These are phyloP conservation scores for Fragaria nilgerrensis DNA, from an alignment of 306 rosid species.

Conservation along the genomic window DNA sequence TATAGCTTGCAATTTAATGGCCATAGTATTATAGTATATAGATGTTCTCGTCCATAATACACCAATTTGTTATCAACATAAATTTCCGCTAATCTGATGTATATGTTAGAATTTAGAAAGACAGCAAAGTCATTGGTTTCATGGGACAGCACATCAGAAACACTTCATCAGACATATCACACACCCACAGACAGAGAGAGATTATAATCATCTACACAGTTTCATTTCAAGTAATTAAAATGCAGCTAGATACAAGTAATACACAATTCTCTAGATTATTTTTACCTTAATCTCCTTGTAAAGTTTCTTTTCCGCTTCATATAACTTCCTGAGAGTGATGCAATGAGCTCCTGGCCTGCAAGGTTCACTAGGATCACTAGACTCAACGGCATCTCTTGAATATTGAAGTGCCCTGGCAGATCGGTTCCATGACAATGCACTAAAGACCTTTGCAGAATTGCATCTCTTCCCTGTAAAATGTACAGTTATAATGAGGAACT, in stretches of 20 bases:
- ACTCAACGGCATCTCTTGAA: constrained; percentile 44
- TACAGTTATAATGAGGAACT: constrained; percentile 13
- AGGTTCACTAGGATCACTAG: constrained; percentile 56
- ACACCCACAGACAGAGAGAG: background rate
- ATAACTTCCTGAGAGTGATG: constrained; percentile 66
- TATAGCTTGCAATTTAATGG: background rate
- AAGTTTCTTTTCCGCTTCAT: constrained; percentile 68
- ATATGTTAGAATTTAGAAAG: background rate
- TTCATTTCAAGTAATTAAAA: background rate
- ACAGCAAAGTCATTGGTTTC: background rate
- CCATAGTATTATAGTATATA: background rate
- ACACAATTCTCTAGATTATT: constrained; percentile 5
- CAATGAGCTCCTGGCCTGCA: constrained; percentile 97
- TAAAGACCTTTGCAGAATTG: constrained; percentile 80
- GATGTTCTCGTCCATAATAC: background rate
- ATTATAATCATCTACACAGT: background rate
- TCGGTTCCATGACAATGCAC: constrained; percentile 79
- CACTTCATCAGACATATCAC: background rate
- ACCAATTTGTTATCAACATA: background rate
- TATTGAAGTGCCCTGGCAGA: constrained; percentile 57
- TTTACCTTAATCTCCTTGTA: constrained; percentile 77
- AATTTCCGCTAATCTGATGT: background rate
- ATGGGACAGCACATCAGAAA: background rate
- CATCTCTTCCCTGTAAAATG: constrained; percentile 59
- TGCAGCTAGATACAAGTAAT: background rate